Evolutionary conservation across 345 rosid species (phyloP).

Genomic region (Cardamine chenopodiifolia): DNA sequence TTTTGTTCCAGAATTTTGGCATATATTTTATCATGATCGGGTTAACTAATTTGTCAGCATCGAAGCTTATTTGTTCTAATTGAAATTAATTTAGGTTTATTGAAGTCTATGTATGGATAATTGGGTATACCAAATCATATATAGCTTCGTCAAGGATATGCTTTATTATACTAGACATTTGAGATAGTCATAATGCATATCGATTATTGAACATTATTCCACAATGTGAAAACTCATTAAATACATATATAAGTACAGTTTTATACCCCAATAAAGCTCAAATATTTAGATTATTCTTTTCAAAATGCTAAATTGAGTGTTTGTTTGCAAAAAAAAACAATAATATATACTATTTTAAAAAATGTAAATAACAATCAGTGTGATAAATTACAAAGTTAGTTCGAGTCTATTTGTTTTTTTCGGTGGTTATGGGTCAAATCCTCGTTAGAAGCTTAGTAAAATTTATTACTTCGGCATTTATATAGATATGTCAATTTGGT

Average conservation of each 20-base stretch:
- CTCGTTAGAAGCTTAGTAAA: too few species aligned
- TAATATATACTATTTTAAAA: not conserved
- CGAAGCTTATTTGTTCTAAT: conserved; percentile 1
- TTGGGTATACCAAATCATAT: not conserved
- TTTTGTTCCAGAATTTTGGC: not conserved
- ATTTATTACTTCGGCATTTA: not conserved
- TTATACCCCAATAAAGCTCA: not conserved
- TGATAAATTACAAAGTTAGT: conserved; percentile 2
- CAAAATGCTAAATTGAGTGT: not conserved
- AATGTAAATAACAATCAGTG: not conserved
- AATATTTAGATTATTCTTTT: not conserved
- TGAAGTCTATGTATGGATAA: not conserved
- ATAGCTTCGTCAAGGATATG: not conserved
- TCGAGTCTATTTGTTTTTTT: conserved; percentile 10
- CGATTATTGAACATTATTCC: not conserved
- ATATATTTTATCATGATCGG: not conserved
- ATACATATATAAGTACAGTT: not conserved
- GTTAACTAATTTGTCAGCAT: too few species aligned
- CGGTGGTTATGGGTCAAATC: not conserved
- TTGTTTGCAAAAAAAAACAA: not conserved
- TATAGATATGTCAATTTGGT: not conserved
- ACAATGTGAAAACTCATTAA: not conserved
- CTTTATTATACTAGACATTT: not conserved
- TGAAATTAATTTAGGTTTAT: conserved; percentile 4
- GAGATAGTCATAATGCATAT: not conserved